phyloP scores from a whole-genome alignment of 371 early-diverging fungal species.

The Entomophthora muscae region DNA sequence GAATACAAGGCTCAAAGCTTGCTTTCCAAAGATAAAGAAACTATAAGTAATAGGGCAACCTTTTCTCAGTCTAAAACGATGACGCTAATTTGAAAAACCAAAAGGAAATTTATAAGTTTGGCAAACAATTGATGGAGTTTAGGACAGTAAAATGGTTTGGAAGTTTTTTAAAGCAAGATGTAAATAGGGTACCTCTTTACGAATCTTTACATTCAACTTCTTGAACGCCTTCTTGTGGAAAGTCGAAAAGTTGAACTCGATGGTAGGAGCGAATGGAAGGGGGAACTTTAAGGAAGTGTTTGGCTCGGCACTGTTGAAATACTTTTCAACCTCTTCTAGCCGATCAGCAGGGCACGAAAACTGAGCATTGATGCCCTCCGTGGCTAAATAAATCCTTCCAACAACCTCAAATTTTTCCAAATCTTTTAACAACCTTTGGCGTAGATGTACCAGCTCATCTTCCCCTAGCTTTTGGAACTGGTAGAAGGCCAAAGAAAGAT shows the following conservation, averaged over 20 bases:
- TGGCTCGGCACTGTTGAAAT: conserved; percentile 15
- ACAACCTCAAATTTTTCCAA: conserved; percentile 29
- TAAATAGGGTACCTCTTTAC: conserved; percentile 29
- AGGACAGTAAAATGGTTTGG: too few relatives aligned
- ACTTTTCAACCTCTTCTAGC: conserved; percentile 22
- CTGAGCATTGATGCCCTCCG: conserved; percentile 60
- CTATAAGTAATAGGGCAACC: too few relatives aligned
- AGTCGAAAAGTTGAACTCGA: conserved; percentile 42
- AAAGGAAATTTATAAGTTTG: too few relatives aligned
- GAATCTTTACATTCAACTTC: conserved; percentile 38
- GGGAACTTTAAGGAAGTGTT: conserved; percentile 15
- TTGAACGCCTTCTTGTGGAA: conserved; percentile 37
- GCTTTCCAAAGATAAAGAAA: too few relatives aligned
- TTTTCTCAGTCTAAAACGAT: too few relatives aligned
- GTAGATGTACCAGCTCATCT: conserved; percentile 19
- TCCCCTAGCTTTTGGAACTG: conserved; percentile 31
- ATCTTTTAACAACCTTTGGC: conserved; percentile 26
- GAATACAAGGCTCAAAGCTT: too few relatives aligned
- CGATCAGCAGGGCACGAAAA: conserved; percentile 34
- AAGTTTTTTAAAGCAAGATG: too few relatives aligned
- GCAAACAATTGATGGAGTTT: too few relatives aligned
- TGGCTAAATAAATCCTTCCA: conserved; percentile 50
- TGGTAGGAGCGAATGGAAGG: conserved; percentile 13
- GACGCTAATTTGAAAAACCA: conserved; percentile 4
- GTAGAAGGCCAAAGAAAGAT: conserved; percentile 41